A percentile compares a stretch with the other conserved stretches of the same genome.
Conservation (phyloP, 306 rosid species). For the Castanea crenata region DNA sequence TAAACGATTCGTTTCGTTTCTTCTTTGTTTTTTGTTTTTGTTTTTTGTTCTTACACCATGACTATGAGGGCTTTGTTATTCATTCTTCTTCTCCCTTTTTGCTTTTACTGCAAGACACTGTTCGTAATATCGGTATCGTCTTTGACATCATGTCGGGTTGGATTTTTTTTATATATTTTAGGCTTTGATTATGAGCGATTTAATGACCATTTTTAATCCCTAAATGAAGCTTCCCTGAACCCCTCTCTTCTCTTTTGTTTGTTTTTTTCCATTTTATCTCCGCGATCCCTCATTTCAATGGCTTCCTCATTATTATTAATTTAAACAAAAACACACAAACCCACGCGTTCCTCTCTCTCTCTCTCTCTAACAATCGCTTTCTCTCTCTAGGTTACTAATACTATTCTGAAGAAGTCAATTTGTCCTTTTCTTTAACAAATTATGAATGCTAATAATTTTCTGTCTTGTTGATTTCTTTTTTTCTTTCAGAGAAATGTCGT, state of each 20-base stretch:
- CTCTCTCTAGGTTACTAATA: neutral
- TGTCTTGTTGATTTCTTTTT: neutral
- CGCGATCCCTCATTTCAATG: slow-evolving; percentile 31
- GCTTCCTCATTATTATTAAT: neutral
- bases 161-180: neutral
- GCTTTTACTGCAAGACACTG: no score
- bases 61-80: neutral
- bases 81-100: neutral
- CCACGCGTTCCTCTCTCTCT: neutral
- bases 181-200: neutral
- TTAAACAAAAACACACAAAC: neutral
- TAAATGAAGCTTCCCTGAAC: slow-evolving; percentile 22
- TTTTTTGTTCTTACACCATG: neutral
- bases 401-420: neutral
- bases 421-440: neutral
- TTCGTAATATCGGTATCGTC: neutral
- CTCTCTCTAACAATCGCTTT: neutral
- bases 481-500: slow-evolving; percentile 25
- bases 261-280: neutral
- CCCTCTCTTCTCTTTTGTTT: neutral
- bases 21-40: neutral
- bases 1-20: neutral
- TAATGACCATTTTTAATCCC: neutral
- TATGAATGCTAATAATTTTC: slow-evolving; percentile 12
- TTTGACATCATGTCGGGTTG: slow-evolving; percentile 19